phyloP scores from a whole-genome alignment of 129 eudicot genomes.

The Arctium minus region DNA sequence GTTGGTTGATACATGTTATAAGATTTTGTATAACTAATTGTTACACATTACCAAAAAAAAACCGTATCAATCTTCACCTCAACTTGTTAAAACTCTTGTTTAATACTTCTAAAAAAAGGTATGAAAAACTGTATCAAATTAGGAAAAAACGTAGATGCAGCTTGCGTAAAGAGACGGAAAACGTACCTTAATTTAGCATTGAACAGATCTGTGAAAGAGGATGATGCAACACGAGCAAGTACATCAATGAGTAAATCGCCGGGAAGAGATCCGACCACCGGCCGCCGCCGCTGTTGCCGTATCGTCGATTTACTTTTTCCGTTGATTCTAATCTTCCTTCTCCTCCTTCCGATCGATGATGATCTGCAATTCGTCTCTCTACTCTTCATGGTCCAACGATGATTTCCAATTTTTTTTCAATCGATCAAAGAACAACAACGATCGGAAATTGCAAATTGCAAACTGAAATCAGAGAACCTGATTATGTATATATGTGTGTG shows the following conservation, averaged over 20 bases:
- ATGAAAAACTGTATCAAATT: background rate
- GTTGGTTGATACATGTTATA: no score
- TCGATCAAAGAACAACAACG: background rate
- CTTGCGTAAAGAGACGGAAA: background rate
- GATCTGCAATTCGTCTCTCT: constrained; percentile 17
- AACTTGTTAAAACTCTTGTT: background rate
- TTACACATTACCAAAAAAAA: no score
- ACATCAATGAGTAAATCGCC: constrained; percentile 35
- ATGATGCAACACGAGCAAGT: constrained; percentile 42
- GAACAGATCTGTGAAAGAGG: constrained; percentile 47
- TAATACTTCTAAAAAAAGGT: background rate
- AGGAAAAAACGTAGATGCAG: background rate
- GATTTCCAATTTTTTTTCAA: background rate
- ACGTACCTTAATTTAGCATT: constrained; percentile 43
- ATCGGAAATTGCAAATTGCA: background rate
- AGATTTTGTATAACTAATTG: no score
- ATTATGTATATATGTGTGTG: background rate
- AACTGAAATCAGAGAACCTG: background rate
- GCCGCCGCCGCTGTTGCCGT: constrained; percentile 12
- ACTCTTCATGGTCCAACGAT: constrained; percentile 5
- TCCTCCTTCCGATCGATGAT: constrained; percentile 25
- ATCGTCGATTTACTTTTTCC: background rate
- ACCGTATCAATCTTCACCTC: no score
- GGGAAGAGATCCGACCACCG: constrained; percentile 40
- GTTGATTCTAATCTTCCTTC: background rate